These are phyloP conservation scores for Lentithecium fluviatile DNA, from an alignment of 495 filamentous ascomycete genomes.

Conservation along the genomic window DNA sequence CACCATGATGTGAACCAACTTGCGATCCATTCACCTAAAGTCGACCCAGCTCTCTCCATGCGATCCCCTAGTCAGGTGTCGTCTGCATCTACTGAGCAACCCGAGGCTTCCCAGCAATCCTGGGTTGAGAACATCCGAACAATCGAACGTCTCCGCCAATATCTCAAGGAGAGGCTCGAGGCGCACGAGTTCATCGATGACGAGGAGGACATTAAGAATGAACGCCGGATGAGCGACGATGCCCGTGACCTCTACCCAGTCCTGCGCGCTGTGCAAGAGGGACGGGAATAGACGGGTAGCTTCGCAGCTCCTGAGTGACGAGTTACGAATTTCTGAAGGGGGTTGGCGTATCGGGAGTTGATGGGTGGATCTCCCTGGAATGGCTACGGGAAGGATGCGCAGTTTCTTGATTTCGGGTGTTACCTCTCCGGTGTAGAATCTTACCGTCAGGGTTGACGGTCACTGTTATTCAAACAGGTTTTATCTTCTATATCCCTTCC, in stretches of 20 bases:
- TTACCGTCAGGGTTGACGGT: too few relatives aligned
- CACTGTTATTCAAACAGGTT: too few relatives aligned
- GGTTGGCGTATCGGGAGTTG: slow-evolving; percentile 12
- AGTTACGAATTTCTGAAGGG: background rate
- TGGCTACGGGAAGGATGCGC: too few relatives aligned
- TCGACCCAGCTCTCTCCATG: slow-evolving; percentile 35
- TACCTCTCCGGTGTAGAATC: too few relatives aligned
- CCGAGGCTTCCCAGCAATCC: slow-evolving; percentile 55
- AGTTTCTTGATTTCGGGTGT: too few relatives aligned
- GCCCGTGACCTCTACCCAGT: slow-evolving; percentile 39
- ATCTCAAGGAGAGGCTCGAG: slow-evolving; percentile 64
- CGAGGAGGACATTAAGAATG: slow-evolving; percentile 18
- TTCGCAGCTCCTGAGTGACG: background rate
- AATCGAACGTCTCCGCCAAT: slow-evolving; percentile 70
- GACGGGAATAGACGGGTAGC: slow-evolving; percentile 14
- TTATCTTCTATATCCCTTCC: too few relatives aligned
- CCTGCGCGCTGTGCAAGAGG: slow-evolving; percentile 34
- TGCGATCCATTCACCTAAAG: slow-evolving; percentile 34
- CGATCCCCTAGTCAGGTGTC: slow-evolving; percentile 34
- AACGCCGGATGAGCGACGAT: slow-evolving; percentile 29
- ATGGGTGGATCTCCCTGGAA: background rate
- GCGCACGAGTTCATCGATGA: slow-evolving; percentile 57
- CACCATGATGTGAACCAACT: slow-evolving; percentile 34
- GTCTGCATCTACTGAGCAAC: slow-evolving; percentile 28
- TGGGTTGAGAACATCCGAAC: slow-evolving; percentile 84